Conservation (phyloP, 768 basidiomycete species). For the Hortiboletus campestris region DNA sequence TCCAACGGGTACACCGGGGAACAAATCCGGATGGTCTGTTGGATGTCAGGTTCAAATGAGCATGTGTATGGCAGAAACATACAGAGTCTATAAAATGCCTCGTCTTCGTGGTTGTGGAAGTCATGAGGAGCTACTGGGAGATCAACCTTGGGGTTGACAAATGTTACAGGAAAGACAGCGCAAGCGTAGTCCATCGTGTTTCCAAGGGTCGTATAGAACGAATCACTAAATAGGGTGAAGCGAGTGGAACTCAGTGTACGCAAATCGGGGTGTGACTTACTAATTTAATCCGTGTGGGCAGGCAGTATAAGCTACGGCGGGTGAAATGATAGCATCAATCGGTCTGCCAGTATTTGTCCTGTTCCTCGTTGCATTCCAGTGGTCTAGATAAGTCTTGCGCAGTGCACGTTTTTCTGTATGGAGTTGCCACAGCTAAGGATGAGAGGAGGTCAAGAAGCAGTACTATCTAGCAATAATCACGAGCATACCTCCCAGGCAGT, state of each 20-base stretch:
- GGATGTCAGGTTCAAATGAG: neutral
- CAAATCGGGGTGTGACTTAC: slow-evolving; percentile 24
- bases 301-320: slow-evolving; percentile 42
- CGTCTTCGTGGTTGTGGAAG: slow-evolving; percentile 44
- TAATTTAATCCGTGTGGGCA: slow-evolving; percentile 44
- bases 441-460: neutral
- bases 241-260: slow-evolving; percentile 17
- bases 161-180: slow-evolving; percentile 47
- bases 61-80: slow-evolving; percentile 14
- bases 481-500: slow-evolving; percentile 42
- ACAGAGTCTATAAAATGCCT: slow-evolving; percentile 46
- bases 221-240: slow-evolving; percentile 25
- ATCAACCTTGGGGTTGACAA: slow-evolving; percentile 44
- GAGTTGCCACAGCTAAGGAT: slow-evolving; percentile 43
- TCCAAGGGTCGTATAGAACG: slow-evolving; percentile 45
- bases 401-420: slow-evolving; percentile 40
- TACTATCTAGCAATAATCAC: neutral
- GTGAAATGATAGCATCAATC: slow-evolving; percentile 51
- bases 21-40: slow-evolving; percentile 45
- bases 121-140: slow-evolving; percentile 31
- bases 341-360: slow-evolving; percentile 48
- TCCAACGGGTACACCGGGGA: slow-evolving; percentile 43
- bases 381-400: slow-evolving; percentile 46
- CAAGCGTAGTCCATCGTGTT: slow-evolving; percentile 48
- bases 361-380: slow-evolving; percentile 45